Percentiles rank a stretch among this genome's conserved stretches.
Evolutionary conservation across 2,329 filamentous ascomycete species (phyloP).

Genomic region (Nothomitra cinnamomea): DNA sequence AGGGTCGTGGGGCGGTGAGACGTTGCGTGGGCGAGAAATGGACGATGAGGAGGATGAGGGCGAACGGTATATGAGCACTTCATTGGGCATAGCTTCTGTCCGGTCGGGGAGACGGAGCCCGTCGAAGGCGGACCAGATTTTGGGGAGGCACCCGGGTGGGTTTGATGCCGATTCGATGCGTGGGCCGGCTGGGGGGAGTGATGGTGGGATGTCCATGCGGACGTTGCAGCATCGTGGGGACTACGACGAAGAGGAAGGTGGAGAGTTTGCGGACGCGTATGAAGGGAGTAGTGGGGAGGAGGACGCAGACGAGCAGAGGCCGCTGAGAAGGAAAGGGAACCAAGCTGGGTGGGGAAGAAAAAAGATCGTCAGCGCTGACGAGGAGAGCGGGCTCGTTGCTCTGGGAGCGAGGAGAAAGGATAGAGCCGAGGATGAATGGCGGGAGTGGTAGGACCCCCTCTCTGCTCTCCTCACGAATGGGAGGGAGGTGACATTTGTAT

Average conservation of each 20-base stretch:
- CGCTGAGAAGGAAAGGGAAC: background rate
- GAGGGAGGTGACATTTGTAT: background rate
- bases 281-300: background rate
- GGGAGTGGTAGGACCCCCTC: background rate
- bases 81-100: background rate
- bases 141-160: background rate
- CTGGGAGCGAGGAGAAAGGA: no score
- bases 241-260: background rate
- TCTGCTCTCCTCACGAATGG: background rate
- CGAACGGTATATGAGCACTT: background rate
- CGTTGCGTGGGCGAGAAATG: no score
- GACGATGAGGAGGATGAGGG: no score
- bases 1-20: background rate
- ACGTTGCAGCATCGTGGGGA: background rate
- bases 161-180: background rate
- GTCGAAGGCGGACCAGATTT: conserved; percentile 1
- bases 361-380: no score
- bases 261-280: background rate
- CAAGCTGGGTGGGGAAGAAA: no score
- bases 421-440: background rate
- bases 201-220: conserved; percentile 1
- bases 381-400: no score
- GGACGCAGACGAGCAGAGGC: background rate
- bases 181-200: background rate
- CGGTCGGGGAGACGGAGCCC: background rate